Base-by-base conservation (phyloP, 148 eudicot species). In the Vaccinium corymbosum region DNA sequence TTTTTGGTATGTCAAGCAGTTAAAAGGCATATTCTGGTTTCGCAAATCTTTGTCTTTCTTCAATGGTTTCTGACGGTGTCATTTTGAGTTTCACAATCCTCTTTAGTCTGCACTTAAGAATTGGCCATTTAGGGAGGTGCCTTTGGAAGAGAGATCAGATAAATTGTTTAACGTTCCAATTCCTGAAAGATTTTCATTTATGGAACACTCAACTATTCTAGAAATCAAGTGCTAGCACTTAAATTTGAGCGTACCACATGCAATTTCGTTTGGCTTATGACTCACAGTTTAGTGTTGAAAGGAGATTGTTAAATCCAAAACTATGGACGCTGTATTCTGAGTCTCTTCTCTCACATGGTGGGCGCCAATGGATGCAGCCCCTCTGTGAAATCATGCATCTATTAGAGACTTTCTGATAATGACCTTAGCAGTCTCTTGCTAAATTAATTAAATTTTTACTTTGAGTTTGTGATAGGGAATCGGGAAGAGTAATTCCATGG, bases 81-180 rank as follows among this genome's bases (percentile, higher is more conserved):
- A 0, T 14, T 2, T 35, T 38, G 71, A 13, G 16, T 38, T 80
- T 38, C 29, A 38, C 50, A 57, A 59, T 35, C 32, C 51, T 57
- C 35, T 79, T 57, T 22, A 3, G 12, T 59, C 32, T 57, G 20
- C 20, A 17, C 7, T 2, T 8, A 17, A 11, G 19, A 59, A 19
- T 64, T 59, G 51, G 8, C 48, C 71, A 61, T 12, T 55, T 59
- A 57, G 79, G 70, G 49, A 20, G 61, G 62, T 78, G 52, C 27
- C 25, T 56, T 25, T 1, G 46, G 56, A 50, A 11, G 55, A 42
- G 80, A 7, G 57, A 53, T 35, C 68, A 42, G 66, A 75, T 49
- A 83, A 57, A 38, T 75, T 55, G 75, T n/a, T 73, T 64, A 17
- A n/a, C 38, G 53, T 78, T 27, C 29, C 76, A 52, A 10, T 57